These are phyloP conservation scores for Globomyces pollinis-pini DNA, from an alignment of 192 early-diverging fungal genomes.

Conservation along the genomic window DNA sequence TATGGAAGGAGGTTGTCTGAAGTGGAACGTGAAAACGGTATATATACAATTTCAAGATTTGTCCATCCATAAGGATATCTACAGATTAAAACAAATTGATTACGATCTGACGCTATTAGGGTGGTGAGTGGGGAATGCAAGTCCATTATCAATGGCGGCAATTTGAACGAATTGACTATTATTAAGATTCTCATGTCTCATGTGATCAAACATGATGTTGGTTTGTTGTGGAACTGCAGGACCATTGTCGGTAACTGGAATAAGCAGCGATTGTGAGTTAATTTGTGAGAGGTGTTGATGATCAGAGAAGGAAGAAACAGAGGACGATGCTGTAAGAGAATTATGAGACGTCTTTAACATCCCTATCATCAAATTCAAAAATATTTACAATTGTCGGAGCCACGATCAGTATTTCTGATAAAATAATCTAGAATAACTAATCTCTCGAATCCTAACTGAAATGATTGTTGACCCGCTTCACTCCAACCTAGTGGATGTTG, in stretches of 20 bases:
- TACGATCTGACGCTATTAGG: slow-evolving; percentile 81
- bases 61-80: slow-evolving; percentile 93
- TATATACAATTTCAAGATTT: slow-evolving; percentile 54
- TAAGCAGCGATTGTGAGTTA: background rate
- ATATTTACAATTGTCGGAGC: slow-evolving; percentile 62
- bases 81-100: no score
- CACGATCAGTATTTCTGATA: slow-evolving; percentile 81
- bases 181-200: slow-evolving; percentile 6
- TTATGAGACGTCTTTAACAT: slow-evolving; percentile 59
- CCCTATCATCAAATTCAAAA: no score
- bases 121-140: slow-evolving; percentile 91
- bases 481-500: slow-evolving; percentile 37
- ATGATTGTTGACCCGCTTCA: slow-evolving; percentile 32
- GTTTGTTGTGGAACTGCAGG: slow-evolving; percentile 5
- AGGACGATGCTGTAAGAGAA: slow-evolving; percentile 9
- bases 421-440: slow-evolving; percentile 82
- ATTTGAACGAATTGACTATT: slow-evolving; percentile 52
- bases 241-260: background rate
- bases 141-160: slow-evolving; percentile 87
- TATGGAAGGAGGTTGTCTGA: slow-evolving; percentile 57
- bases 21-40: slow-evolving; percentile 67
- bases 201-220: no score
- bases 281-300: background rate
- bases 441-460: slow-evolving; percentile 66
- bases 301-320: slow-evolving; percentile 4